Percentiles rank a stretch among this genome's conserved stretches.
These are phyloP conservation scores for Arachis monticola DNA, from an alignment of 331 rosid genomes.

Conservation along the genomic window DNA sequence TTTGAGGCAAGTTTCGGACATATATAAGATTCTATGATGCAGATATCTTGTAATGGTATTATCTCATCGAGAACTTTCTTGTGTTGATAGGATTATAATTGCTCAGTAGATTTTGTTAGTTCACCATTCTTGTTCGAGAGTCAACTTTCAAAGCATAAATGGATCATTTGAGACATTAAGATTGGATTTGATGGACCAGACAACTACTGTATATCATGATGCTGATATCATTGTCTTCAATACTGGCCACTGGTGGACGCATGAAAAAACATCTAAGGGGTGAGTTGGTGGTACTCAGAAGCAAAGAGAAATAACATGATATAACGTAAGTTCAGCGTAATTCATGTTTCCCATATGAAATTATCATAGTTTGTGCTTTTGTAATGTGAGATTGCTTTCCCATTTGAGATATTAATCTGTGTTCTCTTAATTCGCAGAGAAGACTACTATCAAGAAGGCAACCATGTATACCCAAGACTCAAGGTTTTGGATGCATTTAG, in stretches of 20 bases:
- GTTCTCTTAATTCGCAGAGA: slow-evolving; percentile 50
- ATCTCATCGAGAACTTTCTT: slow-evolving; percentile 33
- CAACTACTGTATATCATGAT: slow-evolving; percentile 47
- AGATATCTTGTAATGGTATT: neutral
- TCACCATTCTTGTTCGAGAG: no score
- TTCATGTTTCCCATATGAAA: neutral
- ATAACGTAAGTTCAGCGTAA: no score
- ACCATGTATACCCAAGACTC: slow-evolving; percentile 73
- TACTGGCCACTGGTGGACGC: slow-evolving; percentile 99
- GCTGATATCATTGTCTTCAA: slow-evolving; percentile 86
- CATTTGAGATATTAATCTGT: neutral
- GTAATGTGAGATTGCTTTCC: slow-evolving; percentile 1
- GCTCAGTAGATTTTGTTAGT: slow-evolving; percentile 21
- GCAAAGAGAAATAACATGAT: slow-evolving; percentile 14
- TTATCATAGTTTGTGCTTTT: neutral
- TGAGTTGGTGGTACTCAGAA: slow-evolving; percentile 42
- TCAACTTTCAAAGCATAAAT: no score
- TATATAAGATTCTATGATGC: neutral
- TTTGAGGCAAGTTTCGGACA: slow-evolving; percentile 76
- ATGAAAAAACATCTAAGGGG: slow-evolving; percentile 96
- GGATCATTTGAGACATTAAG: no score
- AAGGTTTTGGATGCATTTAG: slow-evolving; percentile 78
- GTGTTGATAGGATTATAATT: slow-evolving; percentile 77
- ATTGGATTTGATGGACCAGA: no score
- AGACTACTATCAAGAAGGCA: slow-evolving; percentile 95